Evolutionary conservation across 257 asterid genomes (phyloP).

Genomic region (Linderniella brevidens): DNA sequence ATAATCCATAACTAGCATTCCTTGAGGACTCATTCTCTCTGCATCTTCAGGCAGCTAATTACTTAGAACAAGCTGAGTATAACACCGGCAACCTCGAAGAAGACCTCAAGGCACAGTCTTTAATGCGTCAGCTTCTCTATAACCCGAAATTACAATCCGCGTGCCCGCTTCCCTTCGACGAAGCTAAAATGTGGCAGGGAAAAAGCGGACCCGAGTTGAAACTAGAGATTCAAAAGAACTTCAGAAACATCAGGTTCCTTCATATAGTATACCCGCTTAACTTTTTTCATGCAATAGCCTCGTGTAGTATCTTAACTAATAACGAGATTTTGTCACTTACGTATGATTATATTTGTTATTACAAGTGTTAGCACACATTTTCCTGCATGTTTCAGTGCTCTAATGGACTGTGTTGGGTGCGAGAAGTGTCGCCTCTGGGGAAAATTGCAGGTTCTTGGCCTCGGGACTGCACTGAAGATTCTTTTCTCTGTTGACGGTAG

Average conservation of each 20-base stretch:
- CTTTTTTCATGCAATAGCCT: no score
- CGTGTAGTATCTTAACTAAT: no score
- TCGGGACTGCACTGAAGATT: constrained; percentile 43
- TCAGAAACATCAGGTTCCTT: constrained; percentile 65
- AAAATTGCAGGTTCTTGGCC: constrained; percentile 55
- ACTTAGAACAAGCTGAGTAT: constrained; percentile 49
- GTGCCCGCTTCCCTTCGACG: constrained; percentile 55
- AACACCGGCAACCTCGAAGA: constrained; percentile 47
- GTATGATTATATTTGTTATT: no score
- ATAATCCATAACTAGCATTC: no score
- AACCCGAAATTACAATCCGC: constrained; percentile 31
- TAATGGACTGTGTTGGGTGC: constrained; percentile 59
- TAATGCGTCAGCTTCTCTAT: constrained; percentile 28
- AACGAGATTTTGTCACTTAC: no score
- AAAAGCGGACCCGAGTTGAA: constrained; percentile 44
- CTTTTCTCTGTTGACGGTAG: constrained; percentile 26
- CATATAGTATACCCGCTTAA: no score
- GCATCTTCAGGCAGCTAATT: constrained; percentile 54
- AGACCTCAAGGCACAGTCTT: constrained; percentile 28
- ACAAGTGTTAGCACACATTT: no score
- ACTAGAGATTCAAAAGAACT: constrained; percentile 37
- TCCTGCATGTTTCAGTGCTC: no score
- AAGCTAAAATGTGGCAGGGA: constrained; percentile 58
- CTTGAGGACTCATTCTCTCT: no score
- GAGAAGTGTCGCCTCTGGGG: constrained; percentile 66